These are phyloP conservation scores for Orbilia blumenaviensis DNA, from an alignment of 2,329 filamentous ascomycete species.

Conservation along the genomic window DNA sequence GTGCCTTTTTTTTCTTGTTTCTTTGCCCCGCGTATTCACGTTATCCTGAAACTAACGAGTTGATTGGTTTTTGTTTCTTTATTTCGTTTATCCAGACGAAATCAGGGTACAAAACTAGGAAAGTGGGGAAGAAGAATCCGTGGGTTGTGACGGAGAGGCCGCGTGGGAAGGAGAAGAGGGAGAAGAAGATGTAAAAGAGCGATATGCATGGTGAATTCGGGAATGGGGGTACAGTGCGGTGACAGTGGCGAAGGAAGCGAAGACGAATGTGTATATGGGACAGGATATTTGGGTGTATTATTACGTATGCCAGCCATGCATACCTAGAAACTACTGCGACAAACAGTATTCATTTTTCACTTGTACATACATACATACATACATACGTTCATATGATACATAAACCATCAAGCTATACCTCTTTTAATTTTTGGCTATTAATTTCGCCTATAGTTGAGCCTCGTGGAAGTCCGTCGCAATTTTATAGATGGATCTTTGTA, in stretches of 20 bases:
- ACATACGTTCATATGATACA: conserved; percentile 1
- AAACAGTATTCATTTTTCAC: too few relatives aligned
- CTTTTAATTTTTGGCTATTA: background rate
- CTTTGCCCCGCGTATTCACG: conserved; percentile 22
- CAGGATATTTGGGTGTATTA: too few relatives aligned
- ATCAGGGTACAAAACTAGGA: conserved; percentile 62
- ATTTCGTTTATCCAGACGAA: conserved; percentile 63
- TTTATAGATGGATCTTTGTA: too few relatives aligned
- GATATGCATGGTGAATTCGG: background rate
- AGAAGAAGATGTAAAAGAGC: conserved; percentile 37
- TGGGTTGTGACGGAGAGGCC: conserved; percentile 49
- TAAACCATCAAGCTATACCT: conserved; percentile 6
- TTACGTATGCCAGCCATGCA: too few relatives aligned
- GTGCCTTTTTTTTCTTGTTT: too few relatives aligned
- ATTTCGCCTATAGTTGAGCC: too few relatives aligned
- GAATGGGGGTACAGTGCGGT: conserved; percentile 7
- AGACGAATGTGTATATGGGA: too few relatives aligned
- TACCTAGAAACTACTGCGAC: too few relatives aligned
- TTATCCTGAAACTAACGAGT: conserved; percentile 41
- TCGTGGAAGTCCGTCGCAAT: too few relatives aligned
- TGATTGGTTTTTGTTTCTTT: background rate
- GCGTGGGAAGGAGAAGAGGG: conserved; percentile 52
- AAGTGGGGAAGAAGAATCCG: conserved; percentile 50
- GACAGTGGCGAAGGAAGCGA: background rate
- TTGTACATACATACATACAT: too few relatives aligned